A percentile compares a stretch with the other conserved stretches of the same genome.
Conservation (phyloP, 139 green algal species). For the Chlamydomonas sphaeroides region DNA sequence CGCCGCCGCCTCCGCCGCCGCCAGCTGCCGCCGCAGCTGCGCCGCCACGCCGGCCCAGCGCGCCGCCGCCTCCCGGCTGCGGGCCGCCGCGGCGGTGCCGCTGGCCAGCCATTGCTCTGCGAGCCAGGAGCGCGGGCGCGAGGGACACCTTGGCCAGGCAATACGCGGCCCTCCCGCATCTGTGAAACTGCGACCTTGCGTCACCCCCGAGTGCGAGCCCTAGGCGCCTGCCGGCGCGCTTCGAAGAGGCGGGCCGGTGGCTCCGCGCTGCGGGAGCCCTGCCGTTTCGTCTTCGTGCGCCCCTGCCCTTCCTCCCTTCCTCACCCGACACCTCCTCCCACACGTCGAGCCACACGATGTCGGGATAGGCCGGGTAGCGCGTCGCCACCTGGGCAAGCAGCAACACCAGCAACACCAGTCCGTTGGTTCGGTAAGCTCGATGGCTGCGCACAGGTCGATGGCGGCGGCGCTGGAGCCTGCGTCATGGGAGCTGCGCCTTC, state of each 20-base stretch:
- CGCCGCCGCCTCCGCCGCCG: neutral
- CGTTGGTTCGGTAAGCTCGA: too few species aligned
- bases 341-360: conserved; percentile 52
- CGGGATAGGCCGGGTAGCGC: conserved; percentile 49
- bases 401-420: neutral
- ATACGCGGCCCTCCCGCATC: too few species aligned
- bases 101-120: conserved; percentile 6
- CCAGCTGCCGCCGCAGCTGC: neutral
- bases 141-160: neutral
- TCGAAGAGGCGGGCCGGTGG: too few species aligned
- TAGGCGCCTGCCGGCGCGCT: too few species aligned
- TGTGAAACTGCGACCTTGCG: too few species aligned
- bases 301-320: neutral
- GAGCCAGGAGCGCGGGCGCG: neutral
- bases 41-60: neutral
- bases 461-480: too few species aligned
- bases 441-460: too few species aligned
- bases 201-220: too few species aligned
- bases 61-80: neutral
- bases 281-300: neutral
- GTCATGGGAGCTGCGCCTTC: too few species aligned
- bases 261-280: neutral
- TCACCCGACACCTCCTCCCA: conserved; percentile 39
- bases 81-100: neutral
- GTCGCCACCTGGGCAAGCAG: conserved; percentile 17